Percentiles rank a stretch among this genome's conserved stretches.
Conservation (phyloP, 2,329 filamentous ascomycete species). For the Verticillium alfalfae region DNA sequence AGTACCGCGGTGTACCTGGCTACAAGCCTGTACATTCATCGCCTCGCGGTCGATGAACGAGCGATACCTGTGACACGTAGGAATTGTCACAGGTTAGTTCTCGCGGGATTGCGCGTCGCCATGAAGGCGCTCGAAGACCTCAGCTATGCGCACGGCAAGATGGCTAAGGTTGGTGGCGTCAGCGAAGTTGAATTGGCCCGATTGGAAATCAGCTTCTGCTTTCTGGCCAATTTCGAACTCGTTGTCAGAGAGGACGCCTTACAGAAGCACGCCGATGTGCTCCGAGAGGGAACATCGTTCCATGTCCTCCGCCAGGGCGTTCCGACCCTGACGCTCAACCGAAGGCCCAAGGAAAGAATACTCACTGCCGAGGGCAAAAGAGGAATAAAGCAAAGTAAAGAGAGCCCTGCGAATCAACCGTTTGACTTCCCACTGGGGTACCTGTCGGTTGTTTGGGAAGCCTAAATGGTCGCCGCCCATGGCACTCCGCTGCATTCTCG, state of each 20-base stretch:
- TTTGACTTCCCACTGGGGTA: neutral
- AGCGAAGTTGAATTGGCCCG: slow-evolving; percentile 74
- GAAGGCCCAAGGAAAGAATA: slow-evolving; percentile 1
- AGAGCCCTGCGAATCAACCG: neutral
- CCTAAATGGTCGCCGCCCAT: neutral
- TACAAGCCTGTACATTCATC: slow-evolving; percentile 80
- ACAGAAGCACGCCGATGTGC: slow-evolving; percentile 23
- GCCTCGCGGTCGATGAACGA: slow-evolving; percentile 70
- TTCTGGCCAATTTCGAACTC: slow-evolving; percentile 78
- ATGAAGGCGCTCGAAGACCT: slow-evolving; percentile 95
- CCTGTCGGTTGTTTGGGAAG: neutral
- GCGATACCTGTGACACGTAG: slow-evolving; percentile 75
- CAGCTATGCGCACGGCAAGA: slow-evolving; percentile 76
- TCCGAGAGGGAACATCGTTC: slow-evolving; percentile 19
- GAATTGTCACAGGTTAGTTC: slow-evolving; percentile 80
- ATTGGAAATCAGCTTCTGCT: slow-evolving; percentile 86
- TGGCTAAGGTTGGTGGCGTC: slow-evolving; percentile 85
- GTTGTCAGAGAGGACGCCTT: slow-evolving; percentile 39
- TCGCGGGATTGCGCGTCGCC: slow-evolving; percentile 79
- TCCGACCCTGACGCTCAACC: slow-evolving; percentile 20
- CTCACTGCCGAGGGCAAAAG: slow-evolving; percentile 1
- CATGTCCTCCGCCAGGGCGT: slow-evolving; percentile 10
- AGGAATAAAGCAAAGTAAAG: slow-evolving; percentile 3
- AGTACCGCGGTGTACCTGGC: slow-evolving; percentile 91
- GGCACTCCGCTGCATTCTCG: neutral